Evolutionary conservation across 2,329 filamentous ascomycete species (phyloP), one percentile per base, ranked within the genome.

Genomic region (Geoglossum cookeanum): DNA sequence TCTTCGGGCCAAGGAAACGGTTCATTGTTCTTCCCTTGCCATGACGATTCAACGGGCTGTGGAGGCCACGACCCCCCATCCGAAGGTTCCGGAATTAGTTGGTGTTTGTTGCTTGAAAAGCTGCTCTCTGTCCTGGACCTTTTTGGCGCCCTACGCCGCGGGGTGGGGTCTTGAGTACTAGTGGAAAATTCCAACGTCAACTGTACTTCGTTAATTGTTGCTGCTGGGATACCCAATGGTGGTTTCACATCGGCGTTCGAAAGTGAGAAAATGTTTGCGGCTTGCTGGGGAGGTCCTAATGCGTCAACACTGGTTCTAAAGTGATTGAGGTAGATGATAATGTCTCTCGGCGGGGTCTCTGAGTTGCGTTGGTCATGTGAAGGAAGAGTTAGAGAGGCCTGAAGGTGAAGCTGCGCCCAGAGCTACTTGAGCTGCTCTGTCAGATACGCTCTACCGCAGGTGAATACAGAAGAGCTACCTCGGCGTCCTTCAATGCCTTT

Each of bases 371-470:
- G 30, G 15, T 22, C 30, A n/a, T 22, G 17, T 55, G 35, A 61
- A n/a, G 33, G 39, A 27, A 56, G 32, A 17, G 11, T 44, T 35
- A 68, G 55, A 2, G 63, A 62, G 6, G 65, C 62, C 9, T 57
- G 57, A 29, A 71, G 60, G 32, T 61, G 61, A 29, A 70, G 56
- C 55, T 71, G 68, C 4, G 57, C 53, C 69, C 68, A 71, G 22
- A 67, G 61, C 69, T 70, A 30, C 1, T 2, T n/a, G 1, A 35
- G 4, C 57, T 13, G 11, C 49, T 11, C 6, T 30, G 13, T 53
- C 37, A 53, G 49, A 35, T 30, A 35, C 15, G 5, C 13, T 17
- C 2, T 9, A 35, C 11, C 22, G 22, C 30, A 53, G 32, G 30
- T 5, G 30, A 53, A 5, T 11, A 22, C 3, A 30, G 9, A 29